Conservation (phyloP, 2,329 filamentous ascomycete species). For the Trichophyton rubrum region DNA sequence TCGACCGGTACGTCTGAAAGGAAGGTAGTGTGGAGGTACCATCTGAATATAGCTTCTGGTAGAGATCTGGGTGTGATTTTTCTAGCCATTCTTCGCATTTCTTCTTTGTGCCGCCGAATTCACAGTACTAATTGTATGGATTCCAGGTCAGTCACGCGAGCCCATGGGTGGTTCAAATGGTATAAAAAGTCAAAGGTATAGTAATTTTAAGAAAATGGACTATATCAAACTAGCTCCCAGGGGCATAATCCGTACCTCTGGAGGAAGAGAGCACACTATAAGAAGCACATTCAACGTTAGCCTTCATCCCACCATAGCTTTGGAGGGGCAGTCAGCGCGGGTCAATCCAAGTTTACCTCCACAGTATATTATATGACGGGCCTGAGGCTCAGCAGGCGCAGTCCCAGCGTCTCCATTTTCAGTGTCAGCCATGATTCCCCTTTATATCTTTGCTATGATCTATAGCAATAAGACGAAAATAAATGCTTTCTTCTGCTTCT, state of each 20-base stretch:
- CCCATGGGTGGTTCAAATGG: not conserved
- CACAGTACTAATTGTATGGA: slow-evolving; percentile 64
- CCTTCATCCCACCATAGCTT: not conserved
- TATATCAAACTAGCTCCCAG: not conserved
- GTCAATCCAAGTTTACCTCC: slow-evolving; percentile 36
- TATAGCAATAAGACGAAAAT: not conserved
- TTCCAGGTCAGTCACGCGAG: slow-evolving; percentile 2
- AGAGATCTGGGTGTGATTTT: slow-evolving; percentile 59
- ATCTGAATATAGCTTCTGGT: slow-evolving; percentile 70
- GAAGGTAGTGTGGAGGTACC: slow-evolving; percentile 39
- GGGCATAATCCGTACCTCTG: slow-evolving; percentile 46
- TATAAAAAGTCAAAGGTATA: not conserved
- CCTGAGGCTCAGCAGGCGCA: slow-evolving; percentile 28
- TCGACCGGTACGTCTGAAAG: not conserved
- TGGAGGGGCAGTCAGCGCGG: slow-evolving; percentile 1
- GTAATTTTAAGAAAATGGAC: not conserved
- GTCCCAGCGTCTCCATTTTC: slow-evolving; percentile 8
- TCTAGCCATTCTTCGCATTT: slow-evolving; percentile 97
- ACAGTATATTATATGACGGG: slow-evolving; percentile 49
- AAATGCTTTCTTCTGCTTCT: not conserved
- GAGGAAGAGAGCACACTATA: slow-evolving; percentile 52
- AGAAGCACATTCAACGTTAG: slow-evolving; percentile 3
- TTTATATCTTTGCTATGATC: not conserved
- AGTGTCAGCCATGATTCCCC: slow-evolving; percentile 11
- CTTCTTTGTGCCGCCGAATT: slow-evolving; percentile 90